Base-by-base conservation (phyloP, 257 asterid species). In the Coffea canephora region DNA sequence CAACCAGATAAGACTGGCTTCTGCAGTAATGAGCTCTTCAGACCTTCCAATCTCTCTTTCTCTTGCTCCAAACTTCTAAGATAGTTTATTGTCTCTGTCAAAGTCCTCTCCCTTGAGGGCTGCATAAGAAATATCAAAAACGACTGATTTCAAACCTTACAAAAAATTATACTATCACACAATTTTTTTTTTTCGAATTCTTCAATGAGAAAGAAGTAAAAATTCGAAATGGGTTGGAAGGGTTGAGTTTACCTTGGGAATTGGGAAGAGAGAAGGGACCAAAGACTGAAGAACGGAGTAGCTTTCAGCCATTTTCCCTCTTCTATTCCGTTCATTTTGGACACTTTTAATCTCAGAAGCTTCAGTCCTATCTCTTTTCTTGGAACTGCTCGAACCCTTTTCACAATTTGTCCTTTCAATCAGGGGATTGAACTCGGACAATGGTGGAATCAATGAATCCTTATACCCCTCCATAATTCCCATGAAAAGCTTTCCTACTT, bases 381-480 rank as follows among this genome's bases (percentile, higher is more conserved):
- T 77, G 0, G 79, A 65, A 46, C 52, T 70, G 50, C 59, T 77
- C 3, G 83, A 69, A 36, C 69, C 82, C 66, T 16, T 78, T 8
- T 81, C 88, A 23, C 6, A 45, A 13, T 7, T 79, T 59, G 78
- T 62, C 73, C 64, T 68, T 57, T 59, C 79, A 14, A 57, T 73
- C 2, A 19, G 31, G 15, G 80, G 71, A 45, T 86, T 82, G 69
- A 85, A 82, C 67, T 85, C 85, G 0, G 92, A 85, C 13, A 89
- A 66, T 49, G 91, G 87, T 5, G 92, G 90, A 57, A 88, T 88
- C 31, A 80, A 84, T 16, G 88, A 48, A 76, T 88, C 94, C 10
- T 80, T 83, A 62, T 88, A 89, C 9, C 87, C 92, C 57, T 85
- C 91, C 96, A 89, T 91, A 1, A 91, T 83, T 73, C 86, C 88